Evolutionary conservation across 2,329 filamentous ascomycete species (phyloP).

Genomic region (Aspergillus novoparasiticus): DNA sequence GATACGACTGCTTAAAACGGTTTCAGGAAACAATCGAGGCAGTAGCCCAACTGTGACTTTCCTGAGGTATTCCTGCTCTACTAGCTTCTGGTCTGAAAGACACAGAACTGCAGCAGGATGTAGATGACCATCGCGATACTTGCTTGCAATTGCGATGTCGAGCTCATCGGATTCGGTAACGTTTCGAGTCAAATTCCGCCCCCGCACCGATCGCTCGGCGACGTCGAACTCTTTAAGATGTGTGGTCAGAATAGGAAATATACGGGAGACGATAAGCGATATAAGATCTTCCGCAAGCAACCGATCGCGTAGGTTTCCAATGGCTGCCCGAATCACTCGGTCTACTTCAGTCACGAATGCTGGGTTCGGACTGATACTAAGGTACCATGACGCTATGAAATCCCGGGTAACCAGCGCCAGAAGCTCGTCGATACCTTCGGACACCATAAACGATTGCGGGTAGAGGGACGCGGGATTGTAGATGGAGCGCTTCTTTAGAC

Average conservation of each 20-base stretch:
- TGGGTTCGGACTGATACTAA: constrained; percentile 76
- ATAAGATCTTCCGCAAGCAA: constrained; percentile 78
- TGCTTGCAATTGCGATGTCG: constrained; percentile 91
- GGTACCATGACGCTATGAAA: constrained; percentile 88
- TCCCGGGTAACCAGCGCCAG: constrained; percentile 77
- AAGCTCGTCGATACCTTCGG: constrained; percentile 76
- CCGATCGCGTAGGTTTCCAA: constrained; percentile 71
- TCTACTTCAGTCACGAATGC: constrained; percentile 87
- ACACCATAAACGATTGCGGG: constrained; percentile 74
- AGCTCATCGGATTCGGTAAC: constrained; percentile 96
- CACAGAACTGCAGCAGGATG: constrained; percentile 83
- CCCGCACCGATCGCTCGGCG: constrained; percentile 83
- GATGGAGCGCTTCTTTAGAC: constrained; percentile 64
- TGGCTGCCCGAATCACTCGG: constrained; percentile 70
- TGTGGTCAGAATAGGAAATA: constrained; percentile 84
- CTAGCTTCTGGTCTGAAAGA: constrained; percentile 78
- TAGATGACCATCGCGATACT: constrained; percentile 84
- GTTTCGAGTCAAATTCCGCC: constrained; percentile 81
- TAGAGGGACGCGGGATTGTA: constrained; percentile 74
- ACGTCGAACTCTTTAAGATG: constrained; percentile 91
- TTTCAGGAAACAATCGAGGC: constrained; percentile 72
- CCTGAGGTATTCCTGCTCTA: constrained; percentile 87
- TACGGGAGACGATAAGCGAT: constrained; percentile 75
- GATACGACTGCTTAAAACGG: constrained; percentile 74
- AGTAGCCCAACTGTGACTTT: constrained; percentile 72